These are phyloP conservation scores for Brassica balearica DNA, from an alignment of 441 rosid genomes.

Conservation along the genomic window DNA sequence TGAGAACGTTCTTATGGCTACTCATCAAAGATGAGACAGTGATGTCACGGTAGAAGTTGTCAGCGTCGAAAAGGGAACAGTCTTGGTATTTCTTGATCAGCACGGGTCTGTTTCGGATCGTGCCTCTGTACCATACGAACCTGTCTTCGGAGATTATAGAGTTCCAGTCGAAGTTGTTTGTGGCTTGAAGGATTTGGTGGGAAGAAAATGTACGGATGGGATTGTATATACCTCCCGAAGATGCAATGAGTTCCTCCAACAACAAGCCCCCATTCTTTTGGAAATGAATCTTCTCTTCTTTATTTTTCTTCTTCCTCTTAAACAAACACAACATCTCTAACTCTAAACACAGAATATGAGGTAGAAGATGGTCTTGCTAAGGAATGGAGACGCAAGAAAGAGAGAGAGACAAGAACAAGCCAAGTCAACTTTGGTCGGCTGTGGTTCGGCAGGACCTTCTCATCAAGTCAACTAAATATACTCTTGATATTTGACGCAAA, in stretches of 20 bases:
- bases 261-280: slow-evolving; percentile 41
- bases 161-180: slow-evolving; percentile 42
- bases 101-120: slow-evolving; percentile 16
- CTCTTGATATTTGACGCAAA: background rate
- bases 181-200: slow-evolving; percentile 44
- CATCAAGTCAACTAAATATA: slow-evolving; percentile 20
- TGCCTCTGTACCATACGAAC: slow-evolving; percentile 28
- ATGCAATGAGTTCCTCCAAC: slow-evolving; percentile 48
- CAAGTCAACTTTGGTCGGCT: slow-evolving; percentile 29
- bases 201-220: slow-evolving; percentile 48
- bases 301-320: slow-evolving; percentile 7
- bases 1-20: slow-evolving; percentile 46
- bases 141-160: slow-evolving; percentile 7
- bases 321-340: slow-evolving; percentile 21
- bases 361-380: slow-evolving; percentile 14
- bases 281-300: slow-evolving; percentile 5
- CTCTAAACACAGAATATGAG: background rate
- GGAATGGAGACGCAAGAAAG: background rate
- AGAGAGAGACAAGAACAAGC: slow-evolving; percentile 9
- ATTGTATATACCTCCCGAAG: slow-evolving; percentile 44
- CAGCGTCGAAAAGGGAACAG: slow-evolving; percentile 18
- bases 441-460: background rate
- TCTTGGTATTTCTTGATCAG: slow-evolving; percentile 8
- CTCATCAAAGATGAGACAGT: slow-evolving; percentile 42
- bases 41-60: slow-evolving; percentile 36